These are phyloP conservation scores for Cryptococcus jaspeensis DNA, from an alignment of 1,284 basidiomycete genomes.

Conservation along the genomic window DNA sequence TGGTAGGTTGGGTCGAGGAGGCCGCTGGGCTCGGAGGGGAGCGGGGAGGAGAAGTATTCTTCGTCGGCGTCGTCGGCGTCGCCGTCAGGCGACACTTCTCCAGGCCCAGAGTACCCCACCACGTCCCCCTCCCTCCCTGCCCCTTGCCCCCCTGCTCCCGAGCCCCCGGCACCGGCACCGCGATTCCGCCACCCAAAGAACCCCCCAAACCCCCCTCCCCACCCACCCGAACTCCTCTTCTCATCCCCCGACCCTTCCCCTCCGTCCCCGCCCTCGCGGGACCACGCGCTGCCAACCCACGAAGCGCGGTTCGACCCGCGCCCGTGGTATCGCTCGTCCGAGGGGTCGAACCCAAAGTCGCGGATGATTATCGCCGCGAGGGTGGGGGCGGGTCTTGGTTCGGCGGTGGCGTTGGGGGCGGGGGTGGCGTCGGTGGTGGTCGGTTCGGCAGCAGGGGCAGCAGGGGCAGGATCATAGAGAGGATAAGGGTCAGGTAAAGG, in stretches of 20 bases:
- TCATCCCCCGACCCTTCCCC: neutral
- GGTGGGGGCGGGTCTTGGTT: too few relatives aligned
- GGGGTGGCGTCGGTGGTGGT: too few relatives aligned
- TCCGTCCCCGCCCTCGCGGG: neutral
- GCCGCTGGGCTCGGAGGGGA: conserved; percentile 7
- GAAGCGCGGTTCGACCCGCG: too few relatives aligned
- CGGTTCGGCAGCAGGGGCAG: too few relatives aligned
- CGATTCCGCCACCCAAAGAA: conserved; percentile 30
- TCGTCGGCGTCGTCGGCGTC: neutral
- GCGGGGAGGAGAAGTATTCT: conserved; percentile 16
- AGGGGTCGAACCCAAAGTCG: conserved; percentile 37
- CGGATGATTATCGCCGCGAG: too few relatives aligned
- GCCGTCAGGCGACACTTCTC: neutral
- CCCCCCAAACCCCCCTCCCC: conserved; percentile 29
- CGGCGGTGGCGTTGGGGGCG: too few relatives aligned
- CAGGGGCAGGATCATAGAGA: too few relatives aligned
- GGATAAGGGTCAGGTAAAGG: too few relatives aligned
- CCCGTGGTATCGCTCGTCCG: conserved; percentile 42
- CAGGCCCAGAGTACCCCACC: too few relatives aligned
- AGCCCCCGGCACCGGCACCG: conserved; percentile 5
- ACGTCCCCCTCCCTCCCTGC: conserved; percentile 8
- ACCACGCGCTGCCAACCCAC: conserved; percentile 2
- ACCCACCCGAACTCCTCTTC: conserved; percentile 7
- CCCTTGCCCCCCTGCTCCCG: conserved; percentile 9
- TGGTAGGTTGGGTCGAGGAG: too few relatives aligned